Evolutionary conservation across 345 rosid genomes (phyloP), one percentile per base, ranked within the genome.

Genomic region (Leavenworthia alabamica): DNA sequence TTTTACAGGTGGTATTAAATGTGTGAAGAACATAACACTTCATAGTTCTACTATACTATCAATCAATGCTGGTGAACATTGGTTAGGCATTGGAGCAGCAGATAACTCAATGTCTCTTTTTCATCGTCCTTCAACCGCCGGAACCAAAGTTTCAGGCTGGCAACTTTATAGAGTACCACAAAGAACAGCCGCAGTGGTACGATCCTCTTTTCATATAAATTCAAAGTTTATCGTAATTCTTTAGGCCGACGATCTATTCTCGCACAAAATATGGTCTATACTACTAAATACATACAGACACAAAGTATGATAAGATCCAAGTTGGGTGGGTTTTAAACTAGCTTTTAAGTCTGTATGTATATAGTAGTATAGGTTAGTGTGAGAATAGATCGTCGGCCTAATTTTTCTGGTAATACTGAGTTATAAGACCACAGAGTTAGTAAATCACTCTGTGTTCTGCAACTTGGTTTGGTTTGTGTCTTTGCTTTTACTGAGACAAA

Each of bases 71-170:
- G 99, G 95, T 43, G 99, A 94, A 24, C 74, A 88, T 58, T 94
- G 97, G 97, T 58, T 94, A 66, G 97, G 99, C 58, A 77, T 94
- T 27, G 99, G 97, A 64, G 97, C 99, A 64, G 95, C 97, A 68
- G 99, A 94, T 76, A 94, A 88, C 78, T 94, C 99, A 4, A 82
- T 94, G 97, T 94, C 99, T 67, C 92, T 94, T 32, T 94, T 87
- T 67, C 91, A 94, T 58, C 90, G 95, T 42, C 97, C 97, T 62
- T 92, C 89, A 77, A 72, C 56, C 53, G 53, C 87, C 0, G 99
- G 96, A 52, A 77, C 95, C 40, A 90, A 81, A 79, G 78, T 86
- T 79, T 63, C 95, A 10, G 87, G 92, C 68, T 94, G 99, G 99
- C 99, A 94, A 70, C 95, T 94, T 54, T 94, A 94, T 69, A 78